A percentile compares a stretch with the other conserved stretches of the same genome.
Evolutionary conservation across 768 basidiomycete genomes (phyloP).

Genomic region (Phylloporus sp.): DNA sequence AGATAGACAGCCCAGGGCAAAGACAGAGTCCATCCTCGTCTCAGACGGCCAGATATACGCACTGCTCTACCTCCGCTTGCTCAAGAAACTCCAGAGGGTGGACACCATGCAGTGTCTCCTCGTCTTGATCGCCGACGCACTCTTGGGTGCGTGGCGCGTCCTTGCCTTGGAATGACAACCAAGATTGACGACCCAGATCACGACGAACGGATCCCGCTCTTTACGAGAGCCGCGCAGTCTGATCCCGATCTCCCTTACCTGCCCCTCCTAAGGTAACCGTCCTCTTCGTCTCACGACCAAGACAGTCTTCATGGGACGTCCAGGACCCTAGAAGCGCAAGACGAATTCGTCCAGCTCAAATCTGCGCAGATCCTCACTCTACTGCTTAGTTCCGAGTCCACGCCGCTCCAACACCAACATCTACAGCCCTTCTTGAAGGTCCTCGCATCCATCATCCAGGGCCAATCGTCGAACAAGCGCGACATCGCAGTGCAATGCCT

Average conservation of each 20-base stretch:
- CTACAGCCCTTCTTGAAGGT: conserved; percentile 56
- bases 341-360: conserved; percentile 95
- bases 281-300: background rate
- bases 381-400: conserved; percentile 60
- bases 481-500: conserved; percentile 92
- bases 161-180: background rate
- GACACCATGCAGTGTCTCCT: conserved; percentile 88
- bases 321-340: conserved; percentile 78
- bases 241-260: conserved; percentile 78
- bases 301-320: conserved; percentile 6
- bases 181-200: conserved; percentile 51
- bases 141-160: conserved; percentile 53
- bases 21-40: conserved; percentile 70
- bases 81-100: conserved; percentile 79
- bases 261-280: conserved; percentile 64
- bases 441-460: conserved; percentile 58
- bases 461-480: conserved; percentile 58
- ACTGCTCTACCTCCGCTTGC: conserved; percentile 80
- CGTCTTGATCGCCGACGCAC: conserved; percentile 83
- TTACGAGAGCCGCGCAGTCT: conserved; percentile 53
- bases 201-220: conserved; percentile 79
- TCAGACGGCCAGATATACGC: conserved; percentile 84
- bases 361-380: conserved; percentile 83
- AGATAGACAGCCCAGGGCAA: conserved; percentile 70
- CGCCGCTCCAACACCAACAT: conserved; percentile 45